These are phyloP conservation scores for Golubevia sp. DNA, from an alignment of 1,284 basidiomycete species.

Conservation along the genomic window DNA sequence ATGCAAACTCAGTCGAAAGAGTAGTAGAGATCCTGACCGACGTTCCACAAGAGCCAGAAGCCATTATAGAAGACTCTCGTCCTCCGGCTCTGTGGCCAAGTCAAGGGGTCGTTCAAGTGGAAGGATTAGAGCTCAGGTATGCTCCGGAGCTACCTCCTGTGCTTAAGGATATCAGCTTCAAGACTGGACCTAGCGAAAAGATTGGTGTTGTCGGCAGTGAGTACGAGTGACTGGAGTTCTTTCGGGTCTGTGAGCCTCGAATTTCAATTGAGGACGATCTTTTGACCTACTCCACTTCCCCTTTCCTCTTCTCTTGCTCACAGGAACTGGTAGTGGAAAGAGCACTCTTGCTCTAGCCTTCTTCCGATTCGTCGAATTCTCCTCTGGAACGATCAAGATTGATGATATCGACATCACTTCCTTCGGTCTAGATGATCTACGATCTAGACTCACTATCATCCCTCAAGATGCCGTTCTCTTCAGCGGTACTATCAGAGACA, in stretches of 20 bases:
- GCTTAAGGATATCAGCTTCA: conserved; percentile 31
- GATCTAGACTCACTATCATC: conserved; percentile 41
- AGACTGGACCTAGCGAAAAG: conserved; percentile 70
- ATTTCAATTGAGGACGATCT: not conserved
- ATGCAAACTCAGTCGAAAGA: conserved; percentile 30
- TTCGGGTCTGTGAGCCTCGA: not conserved
- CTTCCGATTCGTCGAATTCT: conserved; percentile 44
- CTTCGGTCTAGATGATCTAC: conserved; percentile 40
- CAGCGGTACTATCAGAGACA: conserved; percentile 41
- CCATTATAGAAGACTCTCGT: conserved; percentile 9
- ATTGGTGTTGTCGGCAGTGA: conserved; percentile 84
- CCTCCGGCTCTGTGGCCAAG: conserved; percentile 45
- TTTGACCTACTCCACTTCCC: no score
- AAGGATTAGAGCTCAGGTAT: conserved; percentile 34
- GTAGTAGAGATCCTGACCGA: conserved; percentile 28
- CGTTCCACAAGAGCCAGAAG: conserved; percentile 25
- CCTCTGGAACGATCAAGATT: conserved; percentile 32
- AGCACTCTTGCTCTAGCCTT: conserved; percentile 40
- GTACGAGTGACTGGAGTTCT: conserved; percentile 55
- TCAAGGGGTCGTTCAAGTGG: conserved; percentile 30
- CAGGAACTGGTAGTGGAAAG: conserved; percentile 47
- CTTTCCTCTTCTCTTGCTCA: not conserved
- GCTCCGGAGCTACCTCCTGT: conserved; percentile 36
- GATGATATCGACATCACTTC: conserved; percentile 45
- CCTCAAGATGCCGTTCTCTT: conserved; percentile 52